Conservation (phyloP, 2,329 filamentous ascomycete genomes). For the Drechslerella coelobrocha region DNA sequence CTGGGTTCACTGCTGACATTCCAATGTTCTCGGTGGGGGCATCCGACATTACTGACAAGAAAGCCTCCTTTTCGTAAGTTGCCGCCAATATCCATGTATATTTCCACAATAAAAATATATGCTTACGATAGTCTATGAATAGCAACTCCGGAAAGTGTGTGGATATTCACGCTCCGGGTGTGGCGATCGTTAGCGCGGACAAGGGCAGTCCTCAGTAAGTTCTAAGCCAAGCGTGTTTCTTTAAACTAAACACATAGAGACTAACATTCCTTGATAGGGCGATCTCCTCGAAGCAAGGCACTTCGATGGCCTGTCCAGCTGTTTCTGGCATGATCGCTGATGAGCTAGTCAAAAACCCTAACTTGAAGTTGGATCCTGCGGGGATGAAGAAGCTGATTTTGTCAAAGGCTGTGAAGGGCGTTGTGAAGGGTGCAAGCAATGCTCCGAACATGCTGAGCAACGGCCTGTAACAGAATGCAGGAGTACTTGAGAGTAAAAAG, state of each 20-base stretch:
- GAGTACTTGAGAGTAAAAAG: background rate
- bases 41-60: conserved; percentile 56
- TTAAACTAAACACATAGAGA: background rate
- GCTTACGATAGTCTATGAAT: no score
- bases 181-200: conserved; percentile 64
- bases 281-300: conserved; percentile 63
- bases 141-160: conserved; percentile 63
- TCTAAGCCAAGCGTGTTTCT: background rate
- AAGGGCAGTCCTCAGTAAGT: conserved; percentile 53
- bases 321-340: conserved; percentile 55
- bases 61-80: conserved; percentile 59
- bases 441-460: conserved; percentile 44
- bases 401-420: conserved; percentile 25
- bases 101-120: no score
- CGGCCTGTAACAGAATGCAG: conserved; percentile 12
- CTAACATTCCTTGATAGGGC: conserved; percentile 56
- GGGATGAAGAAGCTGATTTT: conserved; percentile 51
- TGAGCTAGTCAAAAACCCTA: conserved; percentile 50
- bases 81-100: no score
- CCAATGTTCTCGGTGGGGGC: conserved; percentile 60
- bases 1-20: conserved; percentile 58
- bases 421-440: conserved; percentile 27
- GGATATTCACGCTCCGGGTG: conserved; percentile 67
- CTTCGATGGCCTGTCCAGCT: conserved; percentile 63
- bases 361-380: conserved; percentile 47